A percentile compares a stretch with the other conserved stretches of the same genome.
phyloP scores from a whole-genome alignment of 805 yeast species.

The Saturnispora kantuleensis region DNA sequence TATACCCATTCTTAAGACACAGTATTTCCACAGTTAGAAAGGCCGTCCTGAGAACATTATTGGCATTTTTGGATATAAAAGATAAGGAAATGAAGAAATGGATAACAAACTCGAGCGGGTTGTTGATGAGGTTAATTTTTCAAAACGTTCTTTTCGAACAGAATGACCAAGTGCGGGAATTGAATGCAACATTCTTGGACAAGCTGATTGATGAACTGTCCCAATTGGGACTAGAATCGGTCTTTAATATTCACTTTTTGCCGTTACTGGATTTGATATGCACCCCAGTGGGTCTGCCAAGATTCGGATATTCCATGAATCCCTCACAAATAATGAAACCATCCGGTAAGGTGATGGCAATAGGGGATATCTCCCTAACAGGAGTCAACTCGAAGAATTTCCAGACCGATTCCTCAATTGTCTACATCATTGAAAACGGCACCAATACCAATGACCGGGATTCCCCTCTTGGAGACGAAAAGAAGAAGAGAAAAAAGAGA shows the following conservation, averaged over 20 bases:
- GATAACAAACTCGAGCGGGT: conserved; percentile 49
- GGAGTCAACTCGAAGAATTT: conserved; percentile 18
- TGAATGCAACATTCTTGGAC: conserved; percentile 55
- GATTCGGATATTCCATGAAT: conserved; percentile 81
- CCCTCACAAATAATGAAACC: conserved; percentile 67
- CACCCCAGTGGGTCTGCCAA: conserved; percentile 93
- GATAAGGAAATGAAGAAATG: conserved; percentile 43
- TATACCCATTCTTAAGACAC: conserved; percentile 89
- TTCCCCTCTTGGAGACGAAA: conserved; percentile 10
- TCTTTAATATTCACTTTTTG: conserved; percentile 46
- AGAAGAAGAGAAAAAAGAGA: conserved; percentile 38
- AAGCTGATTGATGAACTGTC: conserved; percentile 37
- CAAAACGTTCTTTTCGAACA: conserved; percentile 90
- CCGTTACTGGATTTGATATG: conserved; percentile 59
- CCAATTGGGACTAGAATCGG: conserved; percentile 26
- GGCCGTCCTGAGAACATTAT: conserved; percentile 72
- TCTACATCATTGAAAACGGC: conserved; percentile 4
- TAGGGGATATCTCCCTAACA: conserved; percentile 20
- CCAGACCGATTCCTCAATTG: neutral
- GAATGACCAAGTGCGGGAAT: conserved; percentile 55
- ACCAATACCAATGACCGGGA: neutral
- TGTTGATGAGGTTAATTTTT: conserved; percentile 62
- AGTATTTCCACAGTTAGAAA: conserved; percentile 85
- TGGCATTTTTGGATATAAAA: conserved; percentile 59
- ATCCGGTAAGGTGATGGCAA: conserved; percentile 44